Evolutionary conservation across 2,329 filamentous ascomycete species (phyloP).

Genomic region (Trichoderma pleuroti): DNA sequence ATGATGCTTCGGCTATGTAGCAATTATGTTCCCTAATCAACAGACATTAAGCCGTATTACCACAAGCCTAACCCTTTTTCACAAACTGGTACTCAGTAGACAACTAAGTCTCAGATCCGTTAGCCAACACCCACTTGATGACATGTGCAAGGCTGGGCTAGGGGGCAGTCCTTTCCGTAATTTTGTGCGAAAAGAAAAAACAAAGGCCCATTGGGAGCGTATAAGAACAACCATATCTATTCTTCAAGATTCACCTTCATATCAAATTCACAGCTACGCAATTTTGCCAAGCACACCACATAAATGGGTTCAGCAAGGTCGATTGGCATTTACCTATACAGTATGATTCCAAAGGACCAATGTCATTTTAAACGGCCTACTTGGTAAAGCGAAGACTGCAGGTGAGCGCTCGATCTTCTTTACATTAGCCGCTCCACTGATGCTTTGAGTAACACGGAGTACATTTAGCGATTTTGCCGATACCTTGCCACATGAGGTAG

Average conservation of each 20-base stretch:
- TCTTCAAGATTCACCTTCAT: background rate
- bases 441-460: background rate
- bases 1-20: background rate
- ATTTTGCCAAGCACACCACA: background rate
- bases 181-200: background rate
- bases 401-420: background rate
- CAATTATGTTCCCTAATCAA: background rate
- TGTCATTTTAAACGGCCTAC: background rate
- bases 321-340: background rate
- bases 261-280: too few relatives aligned
- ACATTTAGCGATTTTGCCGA: background rate
- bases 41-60: background rate
- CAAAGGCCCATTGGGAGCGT: background rate
- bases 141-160: background rate
- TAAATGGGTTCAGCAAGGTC: background rate
- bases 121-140: background rate
- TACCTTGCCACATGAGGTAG: background rate
- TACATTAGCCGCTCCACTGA: background rate
- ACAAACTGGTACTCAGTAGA: background rate
- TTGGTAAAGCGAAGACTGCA: background rate
- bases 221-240: background rate
- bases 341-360: background rate
- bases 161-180: background rate
- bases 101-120: too few relatives aligned
- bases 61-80: background rate